phyloP scores from a whole-genome alignment of 2,329 filamentous ascomycete genomes.

The Ascochyta koolunga region DNA sequence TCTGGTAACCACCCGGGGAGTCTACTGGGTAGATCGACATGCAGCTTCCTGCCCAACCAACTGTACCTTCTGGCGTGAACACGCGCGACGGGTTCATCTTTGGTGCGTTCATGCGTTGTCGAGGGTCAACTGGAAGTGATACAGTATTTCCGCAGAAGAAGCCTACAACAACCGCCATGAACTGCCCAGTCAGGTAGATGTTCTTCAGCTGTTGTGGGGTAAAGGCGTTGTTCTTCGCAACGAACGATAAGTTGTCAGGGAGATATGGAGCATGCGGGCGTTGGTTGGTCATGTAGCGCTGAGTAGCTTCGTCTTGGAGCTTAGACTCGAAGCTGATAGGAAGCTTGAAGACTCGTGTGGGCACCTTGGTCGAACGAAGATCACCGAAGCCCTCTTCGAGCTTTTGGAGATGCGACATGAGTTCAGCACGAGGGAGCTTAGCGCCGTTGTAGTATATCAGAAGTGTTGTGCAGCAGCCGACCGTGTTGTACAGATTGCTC shows the following conservation, averaged over 20 bases:
- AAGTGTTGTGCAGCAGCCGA: constrained; percentile 58
- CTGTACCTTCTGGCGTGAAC: constrained; percentile 62
- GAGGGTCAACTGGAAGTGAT: constrained; percentile 60
- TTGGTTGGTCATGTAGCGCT: constrained; percentile 67
- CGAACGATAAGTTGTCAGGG: constrained; percentile 66
- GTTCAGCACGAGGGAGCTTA: constrained; percentile 42
- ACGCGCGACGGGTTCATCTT: constrained; percentile 64
- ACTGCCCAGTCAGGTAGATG: constrained; percentile 57
- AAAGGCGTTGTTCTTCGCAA: constrained; percentile 62
- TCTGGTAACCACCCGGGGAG: constrained; percentile 63
- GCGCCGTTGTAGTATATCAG: constrained; percentile 51
- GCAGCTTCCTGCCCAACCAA: constrained; percentile 62
- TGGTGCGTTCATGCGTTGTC: constrained; percentile 59
- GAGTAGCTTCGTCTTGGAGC: constrained; percentile 58
- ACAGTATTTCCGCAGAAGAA: constrained; percentile 63
- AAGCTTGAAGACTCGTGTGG: constrained; percentile 51
- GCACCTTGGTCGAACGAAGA: constrained; percentile 49
- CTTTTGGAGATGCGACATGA: constrained; percentile 47
- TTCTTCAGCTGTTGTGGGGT: constrained; percentile 56
- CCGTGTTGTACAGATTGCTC: constrained; percentile 56
- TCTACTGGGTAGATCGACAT: constrained; percentile 63
- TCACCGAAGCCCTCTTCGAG: constrained; percentile 53
- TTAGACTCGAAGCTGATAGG: constrained; percentile 53
- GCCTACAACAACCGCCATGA: constrained; percentile 61
- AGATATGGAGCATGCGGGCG: constrained; percentile 66